Percentiles rank a stretch among this genome's conserved stretches.
Evolutionary conservation across 352 stramenopile species (phyloP).

Genomic region (Globisporangium viniferum): DNA sequence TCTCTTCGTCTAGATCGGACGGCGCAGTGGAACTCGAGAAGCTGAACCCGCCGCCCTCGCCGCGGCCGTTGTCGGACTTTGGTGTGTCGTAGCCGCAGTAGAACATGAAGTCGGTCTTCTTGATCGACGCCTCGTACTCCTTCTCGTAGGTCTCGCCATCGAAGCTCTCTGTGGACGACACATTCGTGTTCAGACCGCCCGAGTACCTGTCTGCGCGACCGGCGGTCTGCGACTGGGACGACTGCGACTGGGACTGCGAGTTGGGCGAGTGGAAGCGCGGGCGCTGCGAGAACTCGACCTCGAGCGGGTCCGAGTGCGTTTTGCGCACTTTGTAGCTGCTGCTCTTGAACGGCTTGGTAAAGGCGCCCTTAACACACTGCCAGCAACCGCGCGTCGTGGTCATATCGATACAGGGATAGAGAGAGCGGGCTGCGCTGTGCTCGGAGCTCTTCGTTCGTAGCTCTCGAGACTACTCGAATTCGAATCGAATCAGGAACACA

Average conservation of each 20-base stretch:
- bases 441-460: too few species aligned
- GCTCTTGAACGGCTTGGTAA: slow-evolving; percentile 19
- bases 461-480: background rate
- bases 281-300: slow-evolving; percentile 19
- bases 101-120: slow-evolving; percentile 51
- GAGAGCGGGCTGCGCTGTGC: too few species aligned
- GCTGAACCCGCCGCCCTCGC: slow-evolving; percentile 26
- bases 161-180: slow-evolving; percentile 20
- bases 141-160: slow-evolving; percentile 32
- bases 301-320: slow-evolving; percentile 19
- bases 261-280: slow-evolving; percentile 15
- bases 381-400: slow-evolving; percentile 11
- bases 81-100: slow-evolving; percentile 50
- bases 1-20: slow-evolving; percentile 10
- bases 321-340: slow-evolving; percentile 24
- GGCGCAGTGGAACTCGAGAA: slow-evolving; percentile 18
- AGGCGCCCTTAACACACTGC: slow-evolving; percentile 7
- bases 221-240: slow-evolving; percentile 11
- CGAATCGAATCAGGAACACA: background rate
- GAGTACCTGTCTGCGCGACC: slow-evolving; percentile 16
- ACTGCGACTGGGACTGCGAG: slow-evolving; percentile 13
- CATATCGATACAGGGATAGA: background rate
- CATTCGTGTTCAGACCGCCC: slow-evolving; percentile 11
- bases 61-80: slow-evolving; percentile 28
- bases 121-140: slow-evolving; percentile 24